Conservation (phyloP, 1,284 basidiomycete genomes). For the Agaricales sp. region DNA sequence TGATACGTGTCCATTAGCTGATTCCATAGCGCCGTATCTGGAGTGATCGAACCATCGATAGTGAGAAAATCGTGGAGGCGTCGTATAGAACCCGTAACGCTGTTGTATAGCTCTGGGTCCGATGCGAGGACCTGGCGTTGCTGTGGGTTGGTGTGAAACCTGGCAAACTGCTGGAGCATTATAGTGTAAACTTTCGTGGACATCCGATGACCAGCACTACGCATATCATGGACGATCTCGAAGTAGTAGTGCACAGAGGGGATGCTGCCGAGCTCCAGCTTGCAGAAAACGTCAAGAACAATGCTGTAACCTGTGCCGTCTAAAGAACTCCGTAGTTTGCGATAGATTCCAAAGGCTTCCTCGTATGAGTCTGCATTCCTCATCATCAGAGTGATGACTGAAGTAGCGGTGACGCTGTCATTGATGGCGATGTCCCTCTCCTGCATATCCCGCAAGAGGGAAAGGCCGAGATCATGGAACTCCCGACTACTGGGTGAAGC, state of each 20-base stretch:
- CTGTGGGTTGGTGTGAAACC: constrained; percentile 26
- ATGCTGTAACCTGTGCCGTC: constrained; percentile 46
- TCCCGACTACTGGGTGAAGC: constrained; percentile 30
- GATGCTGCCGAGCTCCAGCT: constrained; percentile 35
- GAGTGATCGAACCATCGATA: constrained; percentile 65
- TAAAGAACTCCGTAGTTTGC: constrained; percentile 30
- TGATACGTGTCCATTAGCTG: constrained; percentile 88
- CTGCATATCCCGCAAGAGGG: constrained; percentile 23
- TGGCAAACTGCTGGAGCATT: constrained; percentile 49
- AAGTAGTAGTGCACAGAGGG: constrained; percentile 62
- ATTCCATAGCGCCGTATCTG: constrained; percentile 75
- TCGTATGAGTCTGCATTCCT: constrained; percentile 36
- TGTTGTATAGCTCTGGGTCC: constrained; percentile 17
- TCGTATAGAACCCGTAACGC: constrained; percentile 41
- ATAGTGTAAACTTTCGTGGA: constrained; percentile 61
- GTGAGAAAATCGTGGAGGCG: constrained; percentile 72
- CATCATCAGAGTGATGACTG: constrained; percentile 53
- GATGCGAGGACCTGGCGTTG: constrained; percentile 8
- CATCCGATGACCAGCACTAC: constrained; percentile 46
- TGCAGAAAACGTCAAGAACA: constrained; percentile 55
- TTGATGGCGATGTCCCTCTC: constrained; percentile 16
- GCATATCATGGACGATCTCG: constrained; percentile 81
- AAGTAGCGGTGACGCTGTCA: constrained; percentile 29
- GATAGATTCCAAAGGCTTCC: constrained; percentile 57
- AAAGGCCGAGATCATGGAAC: constrained; percentile 32